Evolutionary conservation across 1,284 basidiomycete species (phyloP).

Genomic region (Pholiota adiposa): DNA sequence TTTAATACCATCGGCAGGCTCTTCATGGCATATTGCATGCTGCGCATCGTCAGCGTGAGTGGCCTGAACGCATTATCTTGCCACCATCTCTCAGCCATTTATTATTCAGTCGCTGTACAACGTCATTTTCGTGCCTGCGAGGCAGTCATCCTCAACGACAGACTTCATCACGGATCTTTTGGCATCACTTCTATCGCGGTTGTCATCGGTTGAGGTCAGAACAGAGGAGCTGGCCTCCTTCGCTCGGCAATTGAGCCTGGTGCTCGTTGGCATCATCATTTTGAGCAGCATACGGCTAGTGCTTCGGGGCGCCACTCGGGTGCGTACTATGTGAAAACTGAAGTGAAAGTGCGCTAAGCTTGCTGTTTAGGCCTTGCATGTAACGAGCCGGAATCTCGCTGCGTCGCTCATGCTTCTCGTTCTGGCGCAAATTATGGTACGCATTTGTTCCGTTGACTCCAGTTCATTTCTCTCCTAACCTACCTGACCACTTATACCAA

Average conservation of each 20-base stretch:
- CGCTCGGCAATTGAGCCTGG: conserved; percentile 69
- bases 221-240: conserved; percentile 48
- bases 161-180: conserved; percentile 66
- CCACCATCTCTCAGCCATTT: neutral
- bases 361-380: conserved; percentile 53
- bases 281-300: conserved; percentile 70
- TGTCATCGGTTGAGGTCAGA: conserved; percentile 37
- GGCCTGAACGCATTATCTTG: neutral
- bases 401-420: conserved; percentile 74
- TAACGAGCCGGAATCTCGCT: conserved; percentile 68
- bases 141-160: conserved; percentile 41
- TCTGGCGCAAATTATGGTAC: conserved; percentile 79
- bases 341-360: neutral
- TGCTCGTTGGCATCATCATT: conserved; percentile 74
- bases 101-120: conserved; percentile 57
- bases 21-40: conserved; percentile 72
- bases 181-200: conserved; percentile 52
- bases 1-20: conserved; percentile 51
- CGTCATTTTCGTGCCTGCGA: conserved; percentile 49
- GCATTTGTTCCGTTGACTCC: conserved; percentile 20
- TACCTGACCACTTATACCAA: neutral
- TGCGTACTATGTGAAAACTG: conserved; percentile 42
- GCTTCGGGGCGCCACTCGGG: conserved; percentile 65
- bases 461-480: too few relatives aligned
- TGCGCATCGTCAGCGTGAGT: conserved; percentile 66